phyloP scores from a whole-genome alignment of 192 early-diverging fungal species.

The Jimgerdemannia lactiflua region DNA sequence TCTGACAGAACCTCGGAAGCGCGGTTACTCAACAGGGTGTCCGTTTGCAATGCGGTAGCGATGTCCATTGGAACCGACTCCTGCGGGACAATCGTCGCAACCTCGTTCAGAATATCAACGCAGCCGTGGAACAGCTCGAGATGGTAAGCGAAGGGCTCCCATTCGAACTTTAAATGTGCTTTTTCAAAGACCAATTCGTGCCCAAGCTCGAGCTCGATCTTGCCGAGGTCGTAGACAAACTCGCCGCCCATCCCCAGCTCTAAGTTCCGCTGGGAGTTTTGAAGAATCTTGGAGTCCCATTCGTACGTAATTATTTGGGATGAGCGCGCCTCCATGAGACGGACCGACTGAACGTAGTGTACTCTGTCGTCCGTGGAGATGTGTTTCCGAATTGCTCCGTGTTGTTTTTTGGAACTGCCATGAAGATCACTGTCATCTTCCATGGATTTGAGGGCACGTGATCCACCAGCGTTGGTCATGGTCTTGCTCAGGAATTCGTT shows the following conservation, averaged over 20 bases:
- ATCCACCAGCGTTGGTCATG: neutral
- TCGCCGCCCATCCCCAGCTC: constrained; percentile 7
- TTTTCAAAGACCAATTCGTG: constrained; percentile 2
- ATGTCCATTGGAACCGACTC: constrained; percentile 11
- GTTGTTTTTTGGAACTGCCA: too few relatives aligned
- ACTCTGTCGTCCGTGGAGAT: too few relatives aligned
- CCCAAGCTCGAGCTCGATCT: constrained; percentile 12
- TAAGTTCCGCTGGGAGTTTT: constrained; percentile 13
- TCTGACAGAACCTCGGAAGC: constrained; percentile 11
- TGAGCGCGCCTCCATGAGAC: neutral
- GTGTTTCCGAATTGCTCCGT: too few relatives aligned
- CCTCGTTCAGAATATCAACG: constrained; percentile 6
- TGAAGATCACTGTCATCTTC: too few relatives aligned
- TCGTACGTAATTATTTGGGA: constrained; percentile 13
- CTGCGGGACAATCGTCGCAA: constrained; percentile 9
- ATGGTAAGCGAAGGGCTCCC: constrained; percentile 14
- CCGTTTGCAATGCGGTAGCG: neutral
- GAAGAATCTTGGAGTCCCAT: constrained; percentile 8
- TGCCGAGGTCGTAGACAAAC: constrained; percentile 15
- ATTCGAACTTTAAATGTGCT: neutral
- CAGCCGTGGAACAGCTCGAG: constrained; percentile 12
- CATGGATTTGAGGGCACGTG: too few relatives aligned
- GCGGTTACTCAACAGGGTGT: constrained; percentile 2
- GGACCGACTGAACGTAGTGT: constrained; percentile 6
- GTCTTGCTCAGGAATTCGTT: constrained; percentile 12